Conservation (phyloP, 164 flowering plant genomes). For the Vitis cinerea region DNA sequence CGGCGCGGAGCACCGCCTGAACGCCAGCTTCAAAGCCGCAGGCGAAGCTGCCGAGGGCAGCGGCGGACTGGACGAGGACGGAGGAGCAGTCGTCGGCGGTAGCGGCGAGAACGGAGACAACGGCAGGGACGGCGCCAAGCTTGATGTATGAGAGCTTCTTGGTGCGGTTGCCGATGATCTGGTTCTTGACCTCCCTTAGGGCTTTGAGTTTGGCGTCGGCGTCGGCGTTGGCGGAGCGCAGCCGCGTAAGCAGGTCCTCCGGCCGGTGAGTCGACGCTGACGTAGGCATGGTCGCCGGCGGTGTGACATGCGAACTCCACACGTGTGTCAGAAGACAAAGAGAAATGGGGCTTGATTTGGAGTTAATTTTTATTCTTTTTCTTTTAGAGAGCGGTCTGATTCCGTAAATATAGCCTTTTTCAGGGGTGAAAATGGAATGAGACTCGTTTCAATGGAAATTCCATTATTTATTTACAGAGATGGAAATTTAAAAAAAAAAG, state of each 20-base stretch:
- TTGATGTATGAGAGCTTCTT: constrained; percentile 83
- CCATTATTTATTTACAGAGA: too few relatives aligned
- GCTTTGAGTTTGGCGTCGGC: constrained; percentile 57
- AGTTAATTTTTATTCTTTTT: too few relatives aligned
- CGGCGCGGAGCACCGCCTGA: constrained; percentile 73
- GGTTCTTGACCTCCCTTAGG: constrained; percentile 84
- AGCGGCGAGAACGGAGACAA: constrained; percentile 47
- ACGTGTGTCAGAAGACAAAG: too few relatives aligned
- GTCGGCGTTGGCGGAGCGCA: constrained; percentile 44
- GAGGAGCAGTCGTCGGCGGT: constrained; percentile 23
- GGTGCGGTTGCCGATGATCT: constrained; percentile 93
- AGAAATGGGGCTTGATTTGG: too few relatives aligned
- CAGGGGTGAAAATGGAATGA: too few relatives aligned
- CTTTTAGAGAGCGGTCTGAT: too few relatives aligned
- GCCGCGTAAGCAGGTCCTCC: constrained; percentile 52
- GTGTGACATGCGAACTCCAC: constrained; percentile 8
- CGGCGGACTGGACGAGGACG: constrained; percentile 75
- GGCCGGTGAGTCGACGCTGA: constrained; percentile 34
- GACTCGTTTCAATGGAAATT: too few relatives aligned
- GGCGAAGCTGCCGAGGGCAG: constrained; percentile 89
- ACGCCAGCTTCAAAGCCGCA: constrained; percentile 90
- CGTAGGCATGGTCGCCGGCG: constrained; percentile 45
- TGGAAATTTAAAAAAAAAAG: too few relatives aligned
- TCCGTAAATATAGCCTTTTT: too few relatives aligned
- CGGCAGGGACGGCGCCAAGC: constrained; percentile 77